Evolutionary conservation across 805 yeast genomes (phyloP), one percentile per base, ranked within the genome.

Genomic region (Monosporozyma servazzii): DNA sequence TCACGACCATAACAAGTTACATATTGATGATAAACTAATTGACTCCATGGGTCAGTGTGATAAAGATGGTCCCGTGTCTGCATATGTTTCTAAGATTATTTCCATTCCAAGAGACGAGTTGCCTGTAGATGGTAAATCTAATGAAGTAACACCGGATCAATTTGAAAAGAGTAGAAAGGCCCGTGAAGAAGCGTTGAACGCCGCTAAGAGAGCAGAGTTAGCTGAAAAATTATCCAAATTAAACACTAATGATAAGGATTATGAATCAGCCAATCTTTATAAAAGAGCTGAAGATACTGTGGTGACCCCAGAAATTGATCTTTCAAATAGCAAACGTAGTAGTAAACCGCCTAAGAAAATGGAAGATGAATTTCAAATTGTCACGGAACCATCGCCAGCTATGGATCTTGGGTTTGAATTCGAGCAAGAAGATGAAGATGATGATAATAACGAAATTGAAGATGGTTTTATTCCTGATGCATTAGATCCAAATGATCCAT

Each of bases 31-130:
- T 0, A 62, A 54, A 0, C 70, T 88, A 43, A 71, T 73, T 46
- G 60, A 71, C 3, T 77, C 87, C 1, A 84, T 93, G 81, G 61
- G 73, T 27, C 58, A 65, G 0, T 91, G 98, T 71, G 85, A 84
- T 56, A 69, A 75, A n/a, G 60, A 71, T 1, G 86, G 90, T 1
- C 82, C 87, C 0, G 71, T 72, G 2, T 74, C 78, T 60, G 95
- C 95, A 0, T 93, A 84, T 66, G 88, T 91, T 0, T 88, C 97
- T 1, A 93, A 93, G 61, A 86, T 91, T 72, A 66, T 93, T 1
- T 87, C 96, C 0, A 76, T 93, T 20, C 96, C 96, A 1, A 84
- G 81, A 51, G 78, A 74, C 18, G 96, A 89, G 51, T 70, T 91
- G 23, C 96, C 97, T 0, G 70, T 71, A 36, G 78, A 76, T 29